Evolutionary conservation across 2,329 filamentous ascomycete species (phyloP).

Genomic region (Xylariaceae sp.): DNA sequence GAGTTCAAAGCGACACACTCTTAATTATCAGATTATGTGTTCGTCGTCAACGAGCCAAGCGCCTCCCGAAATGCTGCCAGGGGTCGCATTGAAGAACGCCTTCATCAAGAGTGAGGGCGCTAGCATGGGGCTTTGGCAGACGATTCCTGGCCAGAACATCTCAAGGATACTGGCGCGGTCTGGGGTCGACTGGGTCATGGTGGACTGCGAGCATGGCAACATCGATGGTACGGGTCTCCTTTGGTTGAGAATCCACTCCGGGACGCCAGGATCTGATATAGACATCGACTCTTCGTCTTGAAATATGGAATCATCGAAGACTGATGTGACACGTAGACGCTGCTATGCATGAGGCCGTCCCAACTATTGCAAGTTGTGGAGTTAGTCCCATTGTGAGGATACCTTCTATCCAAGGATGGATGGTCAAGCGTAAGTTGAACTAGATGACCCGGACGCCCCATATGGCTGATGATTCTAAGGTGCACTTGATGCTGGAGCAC

Average conservation of each 20-base stretch:
- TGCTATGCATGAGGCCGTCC: slow-evolving; percentile 61
- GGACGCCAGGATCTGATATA: neutral
- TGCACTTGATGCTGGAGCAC: slow-evolving; percentile 60
- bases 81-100: slow-evolving; percentile 49
- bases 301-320: neutral
- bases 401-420: slow-evolving; percentile 58
- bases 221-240: slow-evolving; percentile 48
- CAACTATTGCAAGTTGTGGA: slow-evolving; percentile 57
- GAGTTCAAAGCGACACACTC: slow-evolving; percentile 1
- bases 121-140: slow-evolving; percentile 65
- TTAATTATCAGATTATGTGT: neutral
- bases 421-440: slow-evolving; percentile 57
- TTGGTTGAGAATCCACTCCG: neutral
- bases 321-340: slow-evolving; percentile 43
- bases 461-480: slow-evolving; percentile 41
- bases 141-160: slow-evolving; percentile 62
- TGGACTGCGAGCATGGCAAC: slow-evolving; percentile 61
- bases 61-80: slow-evolving; percentile 29
- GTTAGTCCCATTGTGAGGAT: slow-evolving; percentile 60
- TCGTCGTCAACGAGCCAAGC: neutral
- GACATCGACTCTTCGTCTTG: neutral
- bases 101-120: slow-evolving; percentile 50
- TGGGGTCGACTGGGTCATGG: slow-evolving; percentile 69
- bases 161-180: slow-evolving; percentile 62
- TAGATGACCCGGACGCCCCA: neutral